Conservation (phyloP, 73 alveolate genomes). For the Uronychia binucleata region DNA sequence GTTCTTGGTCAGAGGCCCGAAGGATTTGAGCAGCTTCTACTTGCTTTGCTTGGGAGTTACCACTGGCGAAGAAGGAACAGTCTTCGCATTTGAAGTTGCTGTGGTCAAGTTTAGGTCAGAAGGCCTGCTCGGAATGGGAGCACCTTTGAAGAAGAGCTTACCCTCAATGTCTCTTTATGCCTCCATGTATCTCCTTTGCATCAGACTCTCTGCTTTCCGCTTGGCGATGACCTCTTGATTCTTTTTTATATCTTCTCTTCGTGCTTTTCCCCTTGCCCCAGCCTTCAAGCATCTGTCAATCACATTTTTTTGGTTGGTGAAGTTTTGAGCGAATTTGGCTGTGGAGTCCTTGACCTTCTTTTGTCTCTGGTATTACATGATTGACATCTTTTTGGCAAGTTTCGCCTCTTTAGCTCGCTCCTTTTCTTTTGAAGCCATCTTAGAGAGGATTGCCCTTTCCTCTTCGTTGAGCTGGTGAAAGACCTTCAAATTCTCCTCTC, state of each 20-base stretch:
- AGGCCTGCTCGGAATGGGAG: neutral
- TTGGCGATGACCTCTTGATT: neutral
- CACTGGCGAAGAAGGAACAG: neutral
- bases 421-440: slow-evolving; percentile 11
- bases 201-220: neutral
- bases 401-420: slow-evolving; percentile 18
- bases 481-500: neutral
- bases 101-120: neutral
- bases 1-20: neutral
- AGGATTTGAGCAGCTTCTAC: neutral
- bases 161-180: neutral
- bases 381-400: neutral
- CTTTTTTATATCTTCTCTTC: neutral
- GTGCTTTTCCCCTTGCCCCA: slow-evolving; percentile 5
- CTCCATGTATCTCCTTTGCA: neutral
- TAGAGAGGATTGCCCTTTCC: slow-evolving; percentile 9
- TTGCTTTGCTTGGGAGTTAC: neutral
- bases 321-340: slow-evolving; percentile 12
- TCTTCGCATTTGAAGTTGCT: neutral
- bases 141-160: too few relatives aligned
- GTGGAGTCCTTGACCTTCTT: slow-evolving; percentile 11
- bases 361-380: neutral
- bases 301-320: slow-evolving; percentile 8
- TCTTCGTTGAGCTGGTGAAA: slow-evolving; percentile 30
- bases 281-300: slow-evolving; percentile 16